Percentiles rank a stretch among this genome's conserved stretches.
Conservation (phyloP, 352 stramenopile genomes). For the Elongisporangium senticosum region DNA sequence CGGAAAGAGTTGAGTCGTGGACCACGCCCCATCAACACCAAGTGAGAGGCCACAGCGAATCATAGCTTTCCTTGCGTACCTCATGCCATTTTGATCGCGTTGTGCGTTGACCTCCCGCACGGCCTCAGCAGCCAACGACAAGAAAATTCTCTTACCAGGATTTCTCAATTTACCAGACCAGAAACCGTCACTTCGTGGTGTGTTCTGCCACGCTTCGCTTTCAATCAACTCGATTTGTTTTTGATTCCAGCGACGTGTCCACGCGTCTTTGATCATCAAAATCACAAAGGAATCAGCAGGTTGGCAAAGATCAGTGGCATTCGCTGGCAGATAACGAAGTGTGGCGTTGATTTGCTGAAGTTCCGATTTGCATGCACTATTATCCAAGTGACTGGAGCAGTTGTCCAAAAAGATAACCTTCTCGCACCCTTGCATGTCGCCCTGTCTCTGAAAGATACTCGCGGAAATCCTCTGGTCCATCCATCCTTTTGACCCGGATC, state of each 20-base stretch:
- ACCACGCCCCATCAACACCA: too few relatives aligned
- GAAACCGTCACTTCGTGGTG: slow-evolving; percentile 9
- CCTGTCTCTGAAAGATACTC: slow-evolving; percentile 16
- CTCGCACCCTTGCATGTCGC: slow-evolving; percentile 5
- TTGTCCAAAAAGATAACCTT: slow-evolving; percentile 21
- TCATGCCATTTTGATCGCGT: slow-evolving; percentile 14
- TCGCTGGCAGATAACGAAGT: slow-evolving; percentile 11
- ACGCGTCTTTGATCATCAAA: slow-evolving; percentile 21
- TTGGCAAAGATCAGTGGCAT: slow-evolving; percentile 18
- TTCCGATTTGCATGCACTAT: slow-evolving; percentile 5
- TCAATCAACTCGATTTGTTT: slow-evolving; percentile 27
- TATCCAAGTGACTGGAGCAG: slow-evolving; percentile 9
- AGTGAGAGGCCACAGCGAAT: slow-evolving; percentile 15
- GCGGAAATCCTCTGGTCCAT: slow-evolving; percentile 16
- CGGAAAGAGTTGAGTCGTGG: too few relatives aligned
- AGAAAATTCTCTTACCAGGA: slow-evolving; percentile 19
- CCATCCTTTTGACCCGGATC: slow-evolving; percentile 18
- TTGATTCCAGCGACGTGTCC: slow-evolving; percentile 14
- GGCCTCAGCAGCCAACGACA: slow-evolving; percentile 14
- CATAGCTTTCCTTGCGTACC: slow-evolving; percentile 26
- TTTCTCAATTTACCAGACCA: slow-evolving; percentile 29
- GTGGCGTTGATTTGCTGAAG: slow-evolving; percentile 4
- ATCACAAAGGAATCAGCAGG: slow-evolving; percentile 28
- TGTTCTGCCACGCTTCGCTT: slow-evolving; percentile 16
- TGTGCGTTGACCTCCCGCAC: slow-evolving; percentile 15